Base-by-base conservation (phyloP, 2,329 filamentous ascomycete species). In the Pseudogymnoascus sp. region DNA sequence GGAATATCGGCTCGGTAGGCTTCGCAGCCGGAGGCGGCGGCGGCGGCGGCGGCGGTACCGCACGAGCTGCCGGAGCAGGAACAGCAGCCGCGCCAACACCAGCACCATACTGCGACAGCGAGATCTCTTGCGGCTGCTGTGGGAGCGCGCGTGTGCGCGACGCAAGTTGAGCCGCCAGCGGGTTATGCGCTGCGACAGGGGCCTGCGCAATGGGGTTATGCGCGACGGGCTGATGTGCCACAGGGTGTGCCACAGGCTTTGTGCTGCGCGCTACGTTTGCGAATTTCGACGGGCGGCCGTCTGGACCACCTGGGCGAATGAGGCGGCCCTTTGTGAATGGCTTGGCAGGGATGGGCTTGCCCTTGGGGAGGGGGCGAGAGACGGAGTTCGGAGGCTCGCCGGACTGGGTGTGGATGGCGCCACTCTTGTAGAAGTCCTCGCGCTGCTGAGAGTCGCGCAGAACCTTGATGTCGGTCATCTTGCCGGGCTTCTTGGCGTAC, bases 401-500 rank as follows among this genome's bases (percentile, higher is more conserved):
- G 44, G 82, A 84, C 47, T 86, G 87, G 0, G 92, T 96, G 73
- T 97, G 94, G 60, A 99, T 86, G 13, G 87, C 87, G 63, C 90
- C 87, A 73, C 92, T 97, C 83, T 99, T 99, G 80, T 99, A 99
- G 65, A 86, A 83, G 74, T 99, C 94, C 57, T 86, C 86, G 3
- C 81, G 77, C 60, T 88, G 82, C 60, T 86, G 83, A 0, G 92
- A 86, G 72, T 99, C 94, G 76, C 96, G 96, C 64, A 96, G 71
- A 7, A 90, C 90, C 78, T 97, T 97, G 71, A 99, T 89, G 5
- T 85, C 76, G 60, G 93, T 89, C 73, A 90, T 83, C 78, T 99
- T 99, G 61, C 90, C 90, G 1, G 94, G 94, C 76, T 99, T 99
- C 82, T 97, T 99, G 71, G 93, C 92, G 75, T 96, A 99, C 72